Conservation (phyloP, 768 basidiomycete genomes). For the Tubosaeta sp. region DNA sequence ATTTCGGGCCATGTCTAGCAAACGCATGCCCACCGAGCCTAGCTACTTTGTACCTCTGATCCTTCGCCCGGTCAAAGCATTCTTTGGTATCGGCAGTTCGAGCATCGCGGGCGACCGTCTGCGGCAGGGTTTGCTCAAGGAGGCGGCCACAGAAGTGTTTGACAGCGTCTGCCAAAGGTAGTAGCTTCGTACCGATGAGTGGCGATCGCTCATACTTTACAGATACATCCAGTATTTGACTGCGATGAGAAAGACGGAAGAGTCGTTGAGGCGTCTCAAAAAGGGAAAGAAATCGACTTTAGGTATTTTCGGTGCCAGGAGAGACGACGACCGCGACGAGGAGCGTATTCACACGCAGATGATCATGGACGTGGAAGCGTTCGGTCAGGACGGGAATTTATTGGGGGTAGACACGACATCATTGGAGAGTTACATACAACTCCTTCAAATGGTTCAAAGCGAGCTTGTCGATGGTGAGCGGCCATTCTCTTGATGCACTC, state of each 20-base stretch:
- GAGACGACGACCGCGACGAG: slow-evolving; percentile 74
- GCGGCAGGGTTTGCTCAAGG: slow-evolving; percentile 47
- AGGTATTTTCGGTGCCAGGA: slow-evolving; percentile 69
- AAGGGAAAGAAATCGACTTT: slow-evolving; percentile 79
- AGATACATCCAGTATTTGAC: slow-evolving; percentile 81
- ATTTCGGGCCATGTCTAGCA: slow-evolving; percentile 79
- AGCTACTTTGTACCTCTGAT: slow-evolving; percentile 85
- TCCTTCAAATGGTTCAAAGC: slow-evolving; percentile 59
- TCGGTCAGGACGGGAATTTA: slow-evolving; percentile 70
- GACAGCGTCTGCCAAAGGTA: slow-evolving; percentile 67
- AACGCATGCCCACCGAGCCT: slow-evolving; percentile 66
- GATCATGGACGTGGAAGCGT: slow-evolving; percentile 80
- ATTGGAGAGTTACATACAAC: slow-evolving; percentile 47
- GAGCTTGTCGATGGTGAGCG: slow-evolving; percentile 33
- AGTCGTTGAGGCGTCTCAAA: slow-evolving; percentile 79
- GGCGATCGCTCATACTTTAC: neutral
- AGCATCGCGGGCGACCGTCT: slow-evolving; percentile 61
- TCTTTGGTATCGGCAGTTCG: slow-evolving; percentile 59
- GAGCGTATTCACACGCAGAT: slow-evolving; percentile 82
- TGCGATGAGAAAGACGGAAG: slow-evolving; percentile 89
- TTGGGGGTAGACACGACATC: slow-evolving; percentile 61
- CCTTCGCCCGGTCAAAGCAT: slow-evolving; percentile 71
- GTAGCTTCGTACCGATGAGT: slow-evolving; percentile 3
- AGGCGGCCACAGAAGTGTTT: slow-evolving; percentile 61
- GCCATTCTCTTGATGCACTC: neutral